These are phyloP conservation scores for Austropuccinia psidii DNA, from an alignment of 1,284 basidiomycete genomes.

Conservation along the genomic window DNA sequence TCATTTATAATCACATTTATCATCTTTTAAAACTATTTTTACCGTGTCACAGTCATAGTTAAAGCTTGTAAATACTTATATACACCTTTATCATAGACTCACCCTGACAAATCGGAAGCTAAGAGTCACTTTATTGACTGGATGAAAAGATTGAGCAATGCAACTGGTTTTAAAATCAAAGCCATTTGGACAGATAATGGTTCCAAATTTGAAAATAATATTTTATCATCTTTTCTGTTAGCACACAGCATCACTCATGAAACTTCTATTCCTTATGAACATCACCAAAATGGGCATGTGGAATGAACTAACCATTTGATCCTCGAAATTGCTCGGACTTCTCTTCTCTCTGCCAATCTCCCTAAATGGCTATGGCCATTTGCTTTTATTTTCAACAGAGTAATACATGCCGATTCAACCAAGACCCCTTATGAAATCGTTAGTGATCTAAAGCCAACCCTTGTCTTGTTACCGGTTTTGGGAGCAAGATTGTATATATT, in stretches of 20 bases:
- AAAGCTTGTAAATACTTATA: too few relatives aligned
- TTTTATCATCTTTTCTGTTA: neutral
- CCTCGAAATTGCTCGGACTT: neutral
- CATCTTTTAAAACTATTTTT: too few relatives aligned
- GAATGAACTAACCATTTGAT: neutral
- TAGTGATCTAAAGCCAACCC: too few relatives aligned
- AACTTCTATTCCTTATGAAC: neutral
- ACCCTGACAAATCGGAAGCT: neutral
- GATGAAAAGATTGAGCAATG: neutral
- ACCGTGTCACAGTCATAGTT: too few relatives aligned
- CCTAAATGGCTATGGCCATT: neutral
- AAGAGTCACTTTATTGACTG: neutral
- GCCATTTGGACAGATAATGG: neutral
- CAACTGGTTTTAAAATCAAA: neutral
- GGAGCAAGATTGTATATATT: too few relatives aligned
- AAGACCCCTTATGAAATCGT: neutral
- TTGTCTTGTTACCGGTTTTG: too few relatives aligned
- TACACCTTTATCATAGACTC: too few relatives aligned
- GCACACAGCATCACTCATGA: neutral
- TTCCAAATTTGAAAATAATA: neutral
- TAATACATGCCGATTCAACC: neutral
- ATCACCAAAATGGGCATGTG: conserved; percentile 4
- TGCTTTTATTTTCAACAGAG: neutral
- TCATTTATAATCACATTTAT: too few relatives aligned
- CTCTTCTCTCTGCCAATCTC: neutral